phyloP scores from a whole-genome alignment of 768 basidiomycete genomes.

The Tulasnella calospora region DNA sequence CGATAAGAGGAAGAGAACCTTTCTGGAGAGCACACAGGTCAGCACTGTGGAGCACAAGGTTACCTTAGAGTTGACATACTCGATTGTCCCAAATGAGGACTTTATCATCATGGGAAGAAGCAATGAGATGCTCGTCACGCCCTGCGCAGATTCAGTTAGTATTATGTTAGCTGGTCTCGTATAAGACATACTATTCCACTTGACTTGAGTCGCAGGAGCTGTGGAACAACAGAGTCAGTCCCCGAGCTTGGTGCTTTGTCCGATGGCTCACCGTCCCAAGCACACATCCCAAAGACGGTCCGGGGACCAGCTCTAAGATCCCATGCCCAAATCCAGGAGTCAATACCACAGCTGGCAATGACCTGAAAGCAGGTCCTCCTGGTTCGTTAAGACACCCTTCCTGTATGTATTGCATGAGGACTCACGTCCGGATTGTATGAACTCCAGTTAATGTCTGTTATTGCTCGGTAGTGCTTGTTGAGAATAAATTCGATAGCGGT shows the following conservation, averaged over 20 bases:
- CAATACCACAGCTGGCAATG: slow-evolving; percentile 86
- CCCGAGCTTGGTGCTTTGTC: background rate
- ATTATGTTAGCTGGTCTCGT: background rate
- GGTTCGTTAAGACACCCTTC: background rate
- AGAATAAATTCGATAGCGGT: slow-evolving; percentile 81
- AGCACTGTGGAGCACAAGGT: background rate
- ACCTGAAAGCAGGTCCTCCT: slow-evolving; percentile 30
- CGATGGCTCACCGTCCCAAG: slow-evolving; percentile 48
- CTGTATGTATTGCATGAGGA: background rate
- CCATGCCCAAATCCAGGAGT: slow-evolving; percentile 94
- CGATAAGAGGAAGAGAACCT: slow-evolving; percentile 74
- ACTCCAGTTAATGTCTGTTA: slow-evolving; percentile 99
- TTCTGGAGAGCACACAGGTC: slow-evolving; percentile 47
- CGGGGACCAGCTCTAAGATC: slow-evolving; percentile 68
- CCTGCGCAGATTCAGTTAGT: background rate
- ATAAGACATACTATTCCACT: slow-evolving; percentile 68
- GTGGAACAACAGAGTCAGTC: background rate
- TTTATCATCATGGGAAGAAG: slow-evolving; percentile 81
- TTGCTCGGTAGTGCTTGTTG: slow-evolving; percentile 86
- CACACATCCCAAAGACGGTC: slow-evolving; percentile 47
- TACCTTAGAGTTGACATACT: slow-evolving; percentile 43
- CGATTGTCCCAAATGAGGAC: slow-evolving; percentile 93
- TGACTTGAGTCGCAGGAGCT: slow-evolving; percentile 92
- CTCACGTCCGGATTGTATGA: slow-evolving; percentile 64
- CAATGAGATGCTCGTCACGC: slow-evolving; percentile 76